Percentiles rank a stretch among this genome's conserved stretches.
These are phyloP conservation scores for Amanita molliuscula DNA, from an alignment of 768 basidiomycete genomes.

Conservation along the genomic window DNA sequence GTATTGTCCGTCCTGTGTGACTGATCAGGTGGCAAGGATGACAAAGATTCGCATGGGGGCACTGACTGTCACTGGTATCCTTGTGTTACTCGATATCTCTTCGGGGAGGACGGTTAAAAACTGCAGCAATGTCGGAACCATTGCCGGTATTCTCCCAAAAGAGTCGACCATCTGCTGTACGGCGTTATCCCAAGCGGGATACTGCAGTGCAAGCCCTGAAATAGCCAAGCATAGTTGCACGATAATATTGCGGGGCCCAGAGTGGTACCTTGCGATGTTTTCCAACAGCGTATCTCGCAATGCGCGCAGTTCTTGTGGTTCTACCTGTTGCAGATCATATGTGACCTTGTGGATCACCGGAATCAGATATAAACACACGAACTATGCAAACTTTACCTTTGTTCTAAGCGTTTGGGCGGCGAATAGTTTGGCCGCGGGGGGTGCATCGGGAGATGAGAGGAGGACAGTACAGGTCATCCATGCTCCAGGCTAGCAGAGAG, in stretches of 20 bases:
- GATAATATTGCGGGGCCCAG: slow-evolving; percentile 75
- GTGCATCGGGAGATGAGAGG: slow-evolving; percentile 70
- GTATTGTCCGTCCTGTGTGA: slow-evolving; percentile 64
- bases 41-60: background rate
- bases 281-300: slow-evolving; percentile 81
- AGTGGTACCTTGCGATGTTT: slow-evolving; percentile 61
- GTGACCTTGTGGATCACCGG: slow-evolving; percentile 58
- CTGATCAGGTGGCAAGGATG: slow-evolving; percentile 4
- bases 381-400: slow-evolving; percentile 45
- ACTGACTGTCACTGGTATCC: slow-evolving; percentile 82
- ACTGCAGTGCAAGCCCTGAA: slow-evolving; percentile 84
- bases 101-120: slow-evolving; percentile 90
- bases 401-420: slow-evolving; percentile 94
- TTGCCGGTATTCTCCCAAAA: slow-evolving; percentile 77
- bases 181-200: slow-evolving; percentile 75
- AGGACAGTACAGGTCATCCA: slow-evolving; percentile 94
- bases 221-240: slow-evolving; percentile 86
- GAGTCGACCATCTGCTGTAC: slow-evolving; percentile 73
- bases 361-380: slow-evolving; percentile 15
- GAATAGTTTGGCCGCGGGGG: slow-evolving; percentile 77
- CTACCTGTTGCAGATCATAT: slow-evolving; percentile 89
- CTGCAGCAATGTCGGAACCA: slow-evolving; percentile 76
- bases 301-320: slow-evolving; percentile 56
- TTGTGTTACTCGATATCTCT: slow-evolving; percentile 74
- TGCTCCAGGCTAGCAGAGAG: slow-evolving; percentile 80